A percentile compares a stretch with the other conserved stretches of the same genome.
These are phyloP conservation scores for Pseudogymnoascus sp. DNA, from an alignment of 2,329 filamentous ascomycete species.

Conservation along the genomic window DNA sequence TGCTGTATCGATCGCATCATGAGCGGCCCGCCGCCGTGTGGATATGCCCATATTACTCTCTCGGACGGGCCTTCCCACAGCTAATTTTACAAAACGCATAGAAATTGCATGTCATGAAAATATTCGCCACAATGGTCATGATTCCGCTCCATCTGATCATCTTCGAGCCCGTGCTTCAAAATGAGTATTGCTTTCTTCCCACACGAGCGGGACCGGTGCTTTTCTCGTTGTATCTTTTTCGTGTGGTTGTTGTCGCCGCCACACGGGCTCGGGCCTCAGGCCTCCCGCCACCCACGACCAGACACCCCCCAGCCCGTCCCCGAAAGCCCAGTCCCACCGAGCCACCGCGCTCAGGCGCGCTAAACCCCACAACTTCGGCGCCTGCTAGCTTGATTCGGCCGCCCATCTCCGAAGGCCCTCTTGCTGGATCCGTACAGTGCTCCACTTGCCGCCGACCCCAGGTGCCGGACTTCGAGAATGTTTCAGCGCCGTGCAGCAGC, in stretches of 20 bases:
- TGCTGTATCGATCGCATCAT: constrained; percentile 8
- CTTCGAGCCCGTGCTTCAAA: background rate
- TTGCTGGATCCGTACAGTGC: background rate
- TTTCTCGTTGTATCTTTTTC: constrained; percentile 9
- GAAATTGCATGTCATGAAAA: background rate
- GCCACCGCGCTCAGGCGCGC: background rate
- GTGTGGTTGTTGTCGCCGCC: background rate
- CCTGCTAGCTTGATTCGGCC: constrained; percentile 5
- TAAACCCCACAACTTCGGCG: constrained; percentile 9
- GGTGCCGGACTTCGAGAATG: constrained; percentile 7
- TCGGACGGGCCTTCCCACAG: background rate
- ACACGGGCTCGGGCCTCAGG: constrained; percentile 5
- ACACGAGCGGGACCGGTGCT: background rate
- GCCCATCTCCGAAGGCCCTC: constrained; percentile 6
- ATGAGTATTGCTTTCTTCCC: background rate
- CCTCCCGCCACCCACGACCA: background rate
- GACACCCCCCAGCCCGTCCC: background rate
- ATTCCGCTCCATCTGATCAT: background rate
- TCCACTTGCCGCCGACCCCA: constrained; percentile 4
- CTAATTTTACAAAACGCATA: constrained; percentile 6
- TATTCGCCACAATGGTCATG: background rate
- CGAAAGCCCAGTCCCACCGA: background rate
- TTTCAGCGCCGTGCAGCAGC: background rate
- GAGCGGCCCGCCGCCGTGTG: constrained; percentile 7
- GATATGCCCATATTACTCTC: constrained; percentile 8